Evolutionary conservation across 2,329 filamentous ascomycete species (phyloP), one percentile per base, ranked within the genome.

Genomic region (Dryadomyces sulphureus): DNA sequence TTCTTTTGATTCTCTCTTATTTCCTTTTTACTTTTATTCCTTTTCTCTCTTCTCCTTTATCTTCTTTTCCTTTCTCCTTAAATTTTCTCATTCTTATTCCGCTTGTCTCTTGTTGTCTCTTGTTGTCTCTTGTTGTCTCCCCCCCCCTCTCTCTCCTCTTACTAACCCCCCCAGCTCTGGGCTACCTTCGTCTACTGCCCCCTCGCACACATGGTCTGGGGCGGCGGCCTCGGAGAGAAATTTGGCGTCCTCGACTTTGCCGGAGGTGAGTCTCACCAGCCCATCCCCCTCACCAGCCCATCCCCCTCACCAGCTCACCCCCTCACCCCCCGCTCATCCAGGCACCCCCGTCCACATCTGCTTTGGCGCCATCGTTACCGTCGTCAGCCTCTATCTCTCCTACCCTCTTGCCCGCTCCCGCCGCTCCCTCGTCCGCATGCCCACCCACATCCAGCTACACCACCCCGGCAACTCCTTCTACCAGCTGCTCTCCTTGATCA

Each of bases 151-250:
- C 8, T 27, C 7, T n/a, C 4, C 7, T n/a, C 17, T n/a, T 11
- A 12, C 14, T 27, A 20, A 39, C 5, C 21, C 4, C 5, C 3
- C 1, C 20, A 49, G 48, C 41, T 49, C 5, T 96, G 90, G 90
- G 87, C 87, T 30, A 96, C 90, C 0, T 72, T 95, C 55, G 90
- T 96, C 57, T 96, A 96, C 76, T 95, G 89, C 67, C 90, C 90
- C 1, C 67, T 96, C 52, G 87, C 87, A 48, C 95, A 85, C 73
- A 96, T 90, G 92, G 84, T 79, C 12, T 96, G 90, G 90, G 65
- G 77, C 57, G 92, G 94, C 60, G 90, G 90, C 46, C 96, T 90
- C 89, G 86, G 74, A 24, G 92, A 76, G 70, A 79, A 80, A 47
- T 89, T 87, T 64, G 92, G 90, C 51, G 89, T 94, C 46, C 73